A percentile compares a stretch with the other conserved stretches of the same genome.
phyloP scores from a whole-genome alignment of 1,284 basidiomycete species.

The Puccinia novopanici region DNA sequence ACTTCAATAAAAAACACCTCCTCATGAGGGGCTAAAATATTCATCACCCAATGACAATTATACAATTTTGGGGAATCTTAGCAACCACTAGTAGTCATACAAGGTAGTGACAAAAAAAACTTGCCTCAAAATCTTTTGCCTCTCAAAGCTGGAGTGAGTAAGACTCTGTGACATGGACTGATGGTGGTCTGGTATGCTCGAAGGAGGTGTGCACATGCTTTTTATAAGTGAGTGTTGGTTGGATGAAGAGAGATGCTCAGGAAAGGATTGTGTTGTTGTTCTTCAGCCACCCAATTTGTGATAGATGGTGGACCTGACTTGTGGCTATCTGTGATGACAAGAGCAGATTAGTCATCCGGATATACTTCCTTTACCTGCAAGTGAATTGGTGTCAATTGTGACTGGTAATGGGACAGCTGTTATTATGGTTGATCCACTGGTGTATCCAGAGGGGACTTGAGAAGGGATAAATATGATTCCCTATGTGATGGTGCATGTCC shows the following conservation, averaged over 20 bases:
- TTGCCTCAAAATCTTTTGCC: not conserved
- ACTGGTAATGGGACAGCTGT: too few relatives aligned
- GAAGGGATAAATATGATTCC: too few relatives aligned
- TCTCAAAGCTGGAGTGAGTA: not conserved
- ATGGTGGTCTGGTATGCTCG: not conserved
- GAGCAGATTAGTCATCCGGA: not conserved
- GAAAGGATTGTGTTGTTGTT: not conserved
- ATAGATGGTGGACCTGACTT: not conserved
- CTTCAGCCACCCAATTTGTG: slow-evolving; percentile 12
- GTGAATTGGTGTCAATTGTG: too few relatives aligned
- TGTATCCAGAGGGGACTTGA: too few relatives aligned
- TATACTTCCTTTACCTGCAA: too few relatives aligned
- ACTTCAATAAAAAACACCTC: not conserved
- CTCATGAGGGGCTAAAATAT: not conserved
- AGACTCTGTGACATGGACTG: not conserved
- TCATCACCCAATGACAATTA: not conserved
- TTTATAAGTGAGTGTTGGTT: not conserved
- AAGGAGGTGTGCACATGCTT: slow-evolving; percentile 1
- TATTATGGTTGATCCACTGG: too few relatives aligned
- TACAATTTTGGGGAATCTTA: not conserved
- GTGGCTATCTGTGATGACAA: not conserved
- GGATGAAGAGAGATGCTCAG: not conserved
- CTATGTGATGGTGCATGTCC: too few relatives aligned
- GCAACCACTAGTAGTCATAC: not conserved
- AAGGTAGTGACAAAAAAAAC: not conserved